Evolutionary conservation across 768 basidiomycete genomes (phyloP), one percentile per base, ranked within the genome.

Genomic region (Leccinum truebloodii): DNA sequence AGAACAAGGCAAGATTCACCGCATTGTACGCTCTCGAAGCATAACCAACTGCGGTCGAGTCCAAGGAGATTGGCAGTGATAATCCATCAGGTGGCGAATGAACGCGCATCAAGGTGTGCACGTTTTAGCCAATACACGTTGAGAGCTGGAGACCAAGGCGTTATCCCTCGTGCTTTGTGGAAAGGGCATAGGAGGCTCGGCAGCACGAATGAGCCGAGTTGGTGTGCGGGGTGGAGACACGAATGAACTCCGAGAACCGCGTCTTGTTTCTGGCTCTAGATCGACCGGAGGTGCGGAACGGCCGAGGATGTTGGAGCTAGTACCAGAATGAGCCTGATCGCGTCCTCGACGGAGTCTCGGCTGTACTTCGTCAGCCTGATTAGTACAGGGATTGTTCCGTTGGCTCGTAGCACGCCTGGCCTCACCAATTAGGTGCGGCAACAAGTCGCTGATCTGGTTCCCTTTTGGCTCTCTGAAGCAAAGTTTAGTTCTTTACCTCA

Each of bases 91-190:
- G 30, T 54, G 50, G 58, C 24, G 44, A 30, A 49, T 30, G 49
- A 51, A 44, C 20, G n/a, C 51, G 37, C 66, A 67, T 58, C 50
- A 61, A 44, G 65, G 39, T 26, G 28, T 37, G 57, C 70, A 69
- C 65, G 70, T 67, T 71, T 61, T 55, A 30, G 59, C 52, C 59
- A 69, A 65, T 62, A 46, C 65, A 71, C 59, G 67, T 61, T 65
- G 64, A 34, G 52, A n/a, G 52, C 54, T 41, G 28, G 48, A 44
- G 52, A 56, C 39, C 57, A 46, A 35, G 9, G 37, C 49, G 24
- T 34, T 54, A 39, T 59, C 34, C 57, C n/a, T 51, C 67, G 52
- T 58, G 59, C 24, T 48, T 48, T 54, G 52, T 39, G 56, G 48
- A 59, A 59, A 58, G 58, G 52, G 53, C 13, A 63, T 52, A 55